Conservation (phyloP, 495 filamentous ascomycete species). For the Tetracladium marchalianum region DNA sequence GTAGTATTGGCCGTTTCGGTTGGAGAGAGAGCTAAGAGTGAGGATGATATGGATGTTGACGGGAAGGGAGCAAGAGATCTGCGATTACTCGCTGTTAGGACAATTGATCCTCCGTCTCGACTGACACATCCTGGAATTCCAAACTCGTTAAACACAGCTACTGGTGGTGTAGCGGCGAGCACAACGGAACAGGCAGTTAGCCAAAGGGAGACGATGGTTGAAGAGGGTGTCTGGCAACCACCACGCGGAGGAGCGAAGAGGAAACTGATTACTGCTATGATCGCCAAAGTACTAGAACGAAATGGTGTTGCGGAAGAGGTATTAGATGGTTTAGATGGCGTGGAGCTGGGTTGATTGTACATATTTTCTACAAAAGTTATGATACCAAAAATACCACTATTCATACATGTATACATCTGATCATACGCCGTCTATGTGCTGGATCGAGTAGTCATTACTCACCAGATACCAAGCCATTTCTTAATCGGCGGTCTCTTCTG, state of each 20-base stretch:
- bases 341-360: conserved; percentile 31
- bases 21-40: conserved; percentile 25
- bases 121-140: conserved; percentile 50
- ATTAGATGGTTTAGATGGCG: conserved; percentile 61
- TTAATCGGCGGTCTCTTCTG: conserved; percentile 32
- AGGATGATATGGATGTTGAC: conserved; percentile 23
- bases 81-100: conserved; percentile 51
- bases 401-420: neutral
- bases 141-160: conserved; percentile 57
- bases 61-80: conserved; percentile 20
- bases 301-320: conserved; percentile 83
- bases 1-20: conserved; percentile 73
- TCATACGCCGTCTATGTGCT: neutral
- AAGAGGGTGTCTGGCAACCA: conserved; percentile 70
- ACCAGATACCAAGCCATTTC: conserved; percentile 60
- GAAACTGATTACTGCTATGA: conserved; percentile 52
- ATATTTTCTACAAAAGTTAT: neutral
- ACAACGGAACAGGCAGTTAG: conserved; percentile 27
- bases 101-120: conserved; percentile 61
- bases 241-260: conserved; percentile 67
- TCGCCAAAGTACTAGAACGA: conserved; percentile 51
- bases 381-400: conserved; percentile 4
- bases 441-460: neutral
- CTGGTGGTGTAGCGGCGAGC: conserved; percentile 31
- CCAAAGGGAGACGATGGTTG: conserved; percentile 42